Percentiles rank a stretch among this genome's conserved stretches.
Evolutionary conservation across 345 rosid species (phyloP).

Genomic region (Eutrema heterophyllum): DNA sequence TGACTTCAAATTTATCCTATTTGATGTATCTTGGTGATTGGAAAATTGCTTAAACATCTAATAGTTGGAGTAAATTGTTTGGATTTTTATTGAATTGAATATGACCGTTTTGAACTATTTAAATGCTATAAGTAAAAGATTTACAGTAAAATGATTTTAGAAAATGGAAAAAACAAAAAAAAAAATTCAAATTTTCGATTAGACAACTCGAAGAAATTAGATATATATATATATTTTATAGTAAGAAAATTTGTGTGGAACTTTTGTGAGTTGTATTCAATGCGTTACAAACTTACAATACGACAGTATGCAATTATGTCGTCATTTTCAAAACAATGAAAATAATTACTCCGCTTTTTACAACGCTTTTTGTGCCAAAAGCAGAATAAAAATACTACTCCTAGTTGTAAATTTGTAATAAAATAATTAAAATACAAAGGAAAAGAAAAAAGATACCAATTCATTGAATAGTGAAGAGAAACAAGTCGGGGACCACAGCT

Average conservation of each 20-base stretch:
- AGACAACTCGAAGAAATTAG: neutral
- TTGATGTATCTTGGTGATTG: neutral
- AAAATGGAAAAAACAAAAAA: neutral
- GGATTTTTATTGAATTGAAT: neutral
- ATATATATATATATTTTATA: neutral
- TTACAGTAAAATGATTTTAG: neutral
- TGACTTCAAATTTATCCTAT: neutral
- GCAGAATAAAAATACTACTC: neutral
- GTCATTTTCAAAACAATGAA: neutral
- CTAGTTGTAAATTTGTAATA: too few species aligned
- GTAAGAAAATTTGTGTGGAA: neutral
- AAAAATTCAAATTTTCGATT: neutral
- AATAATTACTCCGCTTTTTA: neutral
- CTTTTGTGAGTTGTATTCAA: neutral
- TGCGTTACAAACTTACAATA: neutral
- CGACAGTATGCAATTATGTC: neutral
- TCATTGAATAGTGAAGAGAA: constrained; percentile 25
- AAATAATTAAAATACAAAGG: neutral
- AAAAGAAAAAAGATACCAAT: neutral
- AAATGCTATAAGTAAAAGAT: neutral
- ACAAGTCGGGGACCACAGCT: constrained; percentile 29
- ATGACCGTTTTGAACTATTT: neutral
- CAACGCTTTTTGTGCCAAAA: neutral
- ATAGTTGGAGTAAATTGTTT: neutral
- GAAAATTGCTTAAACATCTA: neutral